Conservation (phyloP, 2,329 filamentous ascomycete genomes). For the Colletotrichum siamense region DNA sequence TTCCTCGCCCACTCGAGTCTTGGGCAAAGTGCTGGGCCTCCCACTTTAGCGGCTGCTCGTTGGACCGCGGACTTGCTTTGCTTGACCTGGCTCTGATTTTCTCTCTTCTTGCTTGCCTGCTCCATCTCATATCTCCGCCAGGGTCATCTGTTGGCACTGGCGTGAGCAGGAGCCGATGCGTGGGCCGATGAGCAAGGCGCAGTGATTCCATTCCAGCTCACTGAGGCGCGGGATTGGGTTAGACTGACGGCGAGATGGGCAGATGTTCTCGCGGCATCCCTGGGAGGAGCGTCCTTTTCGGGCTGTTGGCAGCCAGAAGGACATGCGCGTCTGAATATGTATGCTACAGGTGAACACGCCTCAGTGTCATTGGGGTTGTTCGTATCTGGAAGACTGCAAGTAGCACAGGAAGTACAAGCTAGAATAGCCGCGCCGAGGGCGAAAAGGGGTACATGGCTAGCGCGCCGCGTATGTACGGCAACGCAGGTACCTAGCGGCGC, state of each 20-base stretch:
- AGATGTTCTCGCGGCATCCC: neutral
- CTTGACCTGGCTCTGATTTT: neutral
- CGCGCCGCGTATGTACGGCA: neutral
- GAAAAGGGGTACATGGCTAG: constrained; percentile 14
- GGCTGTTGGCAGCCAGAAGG: neutral
- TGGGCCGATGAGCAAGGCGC: constrained; percentile 9
- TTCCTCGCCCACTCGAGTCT: neutral
- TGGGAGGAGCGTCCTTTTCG: neutral
- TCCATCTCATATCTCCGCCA: neutral
- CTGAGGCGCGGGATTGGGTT: neutral
- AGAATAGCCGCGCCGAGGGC: constrained; percentile 1
- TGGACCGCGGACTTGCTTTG: neutral
- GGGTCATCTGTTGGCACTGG: neutral
- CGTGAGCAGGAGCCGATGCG: neutral
- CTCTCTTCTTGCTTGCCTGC: neutral
- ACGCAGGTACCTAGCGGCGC: constrained; percentile 13
- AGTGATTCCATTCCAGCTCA: constrained; percentile 10
- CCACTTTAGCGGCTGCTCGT: neutral
- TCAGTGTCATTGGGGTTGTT: neutral
- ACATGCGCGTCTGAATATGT: neutral
- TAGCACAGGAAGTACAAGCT: neutral
- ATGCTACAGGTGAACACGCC: neutral
- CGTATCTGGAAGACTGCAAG: neutral
- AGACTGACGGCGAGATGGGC: neutral
- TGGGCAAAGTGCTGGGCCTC: neutral